phyloP scores from a whole-genome alignment of 176 grass and related monocot species.

The Thinopyrum elongatum region DNA sequence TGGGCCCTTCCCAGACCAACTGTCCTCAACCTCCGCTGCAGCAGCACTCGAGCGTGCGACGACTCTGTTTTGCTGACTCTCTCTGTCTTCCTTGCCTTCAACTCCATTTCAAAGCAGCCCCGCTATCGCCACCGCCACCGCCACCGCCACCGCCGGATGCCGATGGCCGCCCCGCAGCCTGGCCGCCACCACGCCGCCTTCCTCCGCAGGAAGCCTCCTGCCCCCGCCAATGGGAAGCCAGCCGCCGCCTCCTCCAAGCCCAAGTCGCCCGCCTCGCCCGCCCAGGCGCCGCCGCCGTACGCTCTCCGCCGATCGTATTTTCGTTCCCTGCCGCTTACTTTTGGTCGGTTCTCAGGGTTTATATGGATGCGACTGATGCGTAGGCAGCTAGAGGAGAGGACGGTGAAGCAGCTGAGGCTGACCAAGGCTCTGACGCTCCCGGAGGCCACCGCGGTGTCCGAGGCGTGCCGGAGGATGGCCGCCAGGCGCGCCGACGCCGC shows the following conservation, averaged over 20 bases:
- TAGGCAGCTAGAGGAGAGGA: slow-evolving; percentile 67
- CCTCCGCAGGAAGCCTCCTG: neutral
- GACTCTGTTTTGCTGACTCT: no score
- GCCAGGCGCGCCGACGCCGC: slow-evolving; percentile 59
- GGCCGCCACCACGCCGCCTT: neutral
- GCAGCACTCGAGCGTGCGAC: no score
- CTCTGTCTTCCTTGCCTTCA: neutral
- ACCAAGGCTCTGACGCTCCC: slow-evolving; percentile 64
- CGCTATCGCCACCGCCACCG: neutral
- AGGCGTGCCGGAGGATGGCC: slow-evolving; percentile 74
- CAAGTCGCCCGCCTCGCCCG: slow-evolving; percentile 32
- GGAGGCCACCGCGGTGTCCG: slow-evolving; percentile 60
- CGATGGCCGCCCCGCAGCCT: neutral
- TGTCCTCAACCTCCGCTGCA: no score
- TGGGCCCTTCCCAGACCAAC: no score
- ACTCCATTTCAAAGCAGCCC: slow-evolving; percentile 26
- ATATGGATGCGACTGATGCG: neutral
- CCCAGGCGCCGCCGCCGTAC: slow-evolving; percentile 20
- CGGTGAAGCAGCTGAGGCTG: slow-evolving; percentile 74
- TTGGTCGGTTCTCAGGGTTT: neutral
- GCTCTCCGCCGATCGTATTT: neutral
- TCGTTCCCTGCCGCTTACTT: neutral
- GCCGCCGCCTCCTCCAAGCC: slow-evolving; percentile 31
- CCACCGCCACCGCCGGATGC: neutral
- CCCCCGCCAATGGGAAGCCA: slow-evolving; percentile 1